A percentile compares a stretch with the other conserved stretches of the same genome.
phyloP scores from a whole-genome alignment of 2,329 filamentous ascomycete species.

The Pseudopithomyces maydicus region DNA sequence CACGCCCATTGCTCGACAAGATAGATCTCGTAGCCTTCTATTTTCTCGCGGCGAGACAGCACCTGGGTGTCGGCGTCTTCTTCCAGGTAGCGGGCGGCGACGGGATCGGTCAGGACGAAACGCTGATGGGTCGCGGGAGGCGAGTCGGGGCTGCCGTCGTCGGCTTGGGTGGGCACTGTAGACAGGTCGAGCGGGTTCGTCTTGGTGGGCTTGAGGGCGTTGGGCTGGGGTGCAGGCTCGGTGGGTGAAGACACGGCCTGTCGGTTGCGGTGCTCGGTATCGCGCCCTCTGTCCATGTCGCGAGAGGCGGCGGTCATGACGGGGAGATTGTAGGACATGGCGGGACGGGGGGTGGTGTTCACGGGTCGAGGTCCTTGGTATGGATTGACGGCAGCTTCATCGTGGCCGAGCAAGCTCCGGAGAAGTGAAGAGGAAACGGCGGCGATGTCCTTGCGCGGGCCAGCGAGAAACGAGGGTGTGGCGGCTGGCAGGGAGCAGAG shows the following conservation, averaged over 20 bases:
- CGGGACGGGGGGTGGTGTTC: neutral
- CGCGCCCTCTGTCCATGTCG: constrained; percentile 19
- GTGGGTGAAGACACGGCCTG: constrained; percentile 25
- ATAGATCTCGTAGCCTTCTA: constrained; percentile 90
- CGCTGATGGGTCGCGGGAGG: constrained; percentile 54
- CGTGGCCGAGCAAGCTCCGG: constrained; percentile 11
- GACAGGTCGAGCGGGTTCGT: constrained; percentile 15
- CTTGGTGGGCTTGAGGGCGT: constrained; percentile 9
- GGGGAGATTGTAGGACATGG: constrained; percentile 29
- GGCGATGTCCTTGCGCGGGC: constrained; percentile 22
- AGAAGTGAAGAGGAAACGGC: constrained; percentile 10
- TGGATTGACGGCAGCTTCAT: constrained; percentile 15
- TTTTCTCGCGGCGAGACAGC: constrained; percentile 70
- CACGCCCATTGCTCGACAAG: constrained; percentile 98
- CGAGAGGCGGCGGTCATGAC: constrained; percentile 18
- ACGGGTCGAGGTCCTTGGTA: neutral
- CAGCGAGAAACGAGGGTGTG: constrained; percentile 7
- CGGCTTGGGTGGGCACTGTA: constrained; percentile 15
- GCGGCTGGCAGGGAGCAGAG: neutral
- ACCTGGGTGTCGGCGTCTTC: constrained; percentile 79
- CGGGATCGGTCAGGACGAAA: constrained; percentile 69
- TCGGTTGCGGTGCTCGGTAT: constrained; percentile 35
- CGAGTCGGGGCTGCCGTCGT: constrained; percentile 16
- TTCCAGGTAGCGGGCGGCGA: constrained; percentile 75
- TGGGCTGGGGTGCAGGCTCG: constrained; percentile 7